Percentiles rank a stretch among this genome's conserved stretches.
phyloP scores from a whole-genome alignment of 139 green algal genomes.

The Trebouxia sp. region DNA sequence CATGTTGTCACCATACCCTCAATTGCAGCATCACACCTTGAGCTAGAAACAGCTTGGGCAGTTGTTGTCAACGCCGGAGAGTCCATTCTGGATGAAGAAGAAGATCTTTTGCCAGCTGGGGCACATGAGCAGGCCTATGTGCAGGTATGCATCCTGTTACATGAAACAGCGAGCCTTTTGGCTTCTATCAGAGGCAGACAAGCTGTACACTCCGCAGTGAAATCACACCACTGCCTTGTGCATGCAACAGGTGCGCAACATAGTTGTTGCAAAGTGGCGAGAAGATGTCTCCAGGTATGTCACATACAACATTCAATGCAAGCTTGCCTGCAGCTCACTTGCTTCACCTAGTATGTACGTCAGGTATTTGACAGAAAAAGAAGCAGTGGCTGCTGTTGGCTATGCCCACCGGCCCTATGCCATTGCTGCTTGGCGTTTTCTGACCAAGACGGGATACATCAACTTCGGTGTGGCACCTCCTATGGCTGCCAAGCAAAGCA shows the following conservation, averaged over 20 bases:
- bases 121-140: constrained; percentile 44
- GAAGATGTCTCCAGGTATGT: constrained; percentile 44
- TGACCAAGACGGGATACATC: constrained; percentile 79
- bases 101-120: constrained; percentile 49
- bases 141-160: neutral
- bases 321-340: too few species aligned
- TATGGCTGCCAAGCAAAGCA: constrained; percentile 25
- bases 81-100: constrained; percentile 45
- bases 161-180: too few species aligned
- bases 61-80: constrained; percentile 42
- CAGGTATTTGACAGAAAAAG: constrained; percentile 51
- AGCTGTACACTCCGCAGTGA: too few species aligned
- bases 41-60: constrained; percentile 43
- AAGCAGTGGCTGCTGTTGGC: constrained; percentile 41
- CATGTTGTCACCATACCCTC: neutral
- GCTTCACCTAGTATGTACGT: too few species aligned
- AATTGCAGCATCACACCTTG: constrained; percentile 12
- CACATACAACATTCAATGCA: too few species aligned
- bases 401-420: constrained; percentile 31
- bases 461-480: constrained; percentile 82
- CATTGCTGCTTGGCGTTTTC: constrained; percentile 66
- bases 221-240: neutral
- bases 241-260: constrained; percentile 13
- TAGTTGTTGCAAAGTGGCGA: constrained; percentile 57
- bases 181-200: too few species aligned